Percentiles rank a stretch among this genome's conserved stretches.
phyloP scores from a whole-genome alignment of 768 basidiomycete species.

The Cystofilobasidium capitatum region DNA sequence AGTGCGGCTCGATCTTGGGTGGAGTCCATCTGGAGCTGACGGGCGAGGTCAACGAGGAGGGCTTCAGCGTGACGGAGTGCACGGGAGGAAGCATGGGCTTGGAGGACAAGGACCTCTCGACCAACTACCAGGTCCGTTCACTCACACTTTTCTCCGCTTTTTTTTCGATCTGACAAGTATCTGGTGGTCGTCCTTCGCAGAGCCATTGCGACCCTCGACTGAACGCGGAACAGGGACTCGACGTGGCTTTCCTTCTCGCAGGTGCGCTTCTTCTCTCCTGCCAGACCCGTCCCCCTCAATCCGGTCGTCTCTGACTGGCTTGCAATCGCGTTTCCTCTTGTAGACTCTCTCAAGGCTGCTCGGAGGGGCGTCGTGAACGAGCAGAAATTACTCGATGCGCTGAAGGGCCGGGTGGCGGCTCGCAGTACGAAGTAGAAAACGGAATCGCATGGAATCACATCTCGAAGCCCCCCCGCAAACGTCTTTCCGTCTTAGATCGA shows the following conservation, averaged over 20 bases:
- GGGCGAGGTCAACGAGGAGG: slow-evolving; percentile 78
- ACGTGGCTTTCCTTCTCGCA: slow-evolving; percentile 62
- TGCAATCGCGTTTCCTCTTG: slow-evolving; percentile 69
- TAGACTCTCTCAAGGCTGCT: slow-evolving; percentile 16
- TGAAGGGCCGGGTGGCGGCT: slow-evolving; percentile 13
- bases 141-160: neutral
- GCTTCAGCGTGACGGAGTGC: slow-evolving; percentile 92
- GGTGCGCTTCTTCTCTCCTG: neutral
- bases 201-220: slow-evolving; percentile 50
- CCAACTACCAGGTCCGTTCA: slow-evolving; percentile 65
- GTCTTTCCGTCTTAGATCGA: too few species aligned
- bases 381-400: slow-evolving; percentile 10
- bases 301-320: too few species aligned
- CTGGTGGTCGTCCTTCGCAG: neutral
- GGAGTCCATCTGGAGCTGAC: slow-evolving; percentile 84
- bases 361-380: slow-evolving; percentile 8
- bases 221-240: slow-evolving; percentile 89
- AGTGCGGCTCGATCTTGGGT: slow-evolving; percentile 62
- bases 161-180: too few species aligned
- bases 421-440: neutral
- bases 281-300: too few species aligned
- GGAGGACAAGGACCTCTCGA: slow-evolving; percentile 73
- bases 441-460: too few species aligned
- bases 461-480: too few species aligned
- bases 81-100: slow-evolving; percentile 93